Evolutionary conservation across 257 asterid species (phyloP).

Genomic region (Primulina eburnea): DNA sequence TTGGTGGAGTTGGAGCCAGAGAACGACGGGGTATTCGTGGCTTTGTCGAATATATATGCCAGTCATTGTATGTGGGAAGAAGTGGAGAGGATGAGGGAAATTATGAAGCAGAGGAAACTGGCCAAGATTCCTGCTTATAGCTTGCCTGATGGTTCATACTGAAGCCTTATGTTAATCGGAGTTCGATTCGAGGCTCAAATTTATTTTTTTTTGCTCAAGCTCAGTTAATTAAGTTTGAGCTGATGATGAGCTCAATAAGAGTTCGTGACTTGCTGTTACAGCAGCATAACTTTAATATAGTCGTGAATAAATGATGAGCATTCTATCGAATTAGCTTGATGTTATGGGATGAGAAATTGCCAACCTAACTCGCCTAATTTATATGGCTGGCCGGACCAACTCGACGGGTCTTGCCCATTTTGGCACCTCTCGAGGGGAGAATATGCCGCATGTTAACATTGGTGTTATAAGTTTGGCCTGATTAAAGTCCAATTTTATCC

Average conservation of each 20-base stretch:
- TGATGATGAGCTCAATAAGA: too few species aligned
- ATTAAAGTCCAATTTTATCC: too few species aligned
- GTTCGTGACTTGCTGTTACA: not conserved
- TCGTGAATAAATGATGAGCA: not conserved
- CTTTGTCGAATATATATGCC: constrained; percentile 82
- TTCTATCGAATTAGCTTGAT: not conserved
- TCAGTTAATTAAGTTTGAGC: not conserved
- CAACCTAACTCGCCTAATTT: too few species aligned
- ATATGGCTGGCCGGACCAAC: too few species aligned
- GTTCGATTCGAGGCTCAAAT: not conserved
- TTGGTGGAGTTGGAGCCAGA: constrained; percentile 75
- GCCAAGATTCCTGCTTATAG: constrained; percentile 34
- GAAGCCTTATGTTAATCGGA: not conserved
- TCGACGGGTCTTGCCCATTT: too few species aligned
- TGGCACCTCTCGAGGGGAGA: not conserved
- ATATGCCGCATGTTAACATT: not conserved
- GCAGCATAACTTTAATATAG: not conserved
- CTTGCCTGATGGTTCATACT: not conserved
- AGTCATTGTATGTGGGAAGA: constrained; percentile 72
- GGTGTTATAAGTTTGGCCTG: too few species aligned
- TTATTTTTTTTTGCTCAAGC: not conserved
- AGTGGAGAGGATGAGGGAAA: constrained; percentile 45
- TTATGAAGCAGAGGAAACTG: constrained; percentile 20
- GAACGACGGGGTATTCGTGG: constrained; percentile 78
- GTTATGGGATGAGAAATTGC: too few species aligned